These are phyloP conservation scores for Penicillium bovifimosum DNA, from an alignment of 495 filamentous ascomycete genomes.

Conservation along the genomic window DNA sequence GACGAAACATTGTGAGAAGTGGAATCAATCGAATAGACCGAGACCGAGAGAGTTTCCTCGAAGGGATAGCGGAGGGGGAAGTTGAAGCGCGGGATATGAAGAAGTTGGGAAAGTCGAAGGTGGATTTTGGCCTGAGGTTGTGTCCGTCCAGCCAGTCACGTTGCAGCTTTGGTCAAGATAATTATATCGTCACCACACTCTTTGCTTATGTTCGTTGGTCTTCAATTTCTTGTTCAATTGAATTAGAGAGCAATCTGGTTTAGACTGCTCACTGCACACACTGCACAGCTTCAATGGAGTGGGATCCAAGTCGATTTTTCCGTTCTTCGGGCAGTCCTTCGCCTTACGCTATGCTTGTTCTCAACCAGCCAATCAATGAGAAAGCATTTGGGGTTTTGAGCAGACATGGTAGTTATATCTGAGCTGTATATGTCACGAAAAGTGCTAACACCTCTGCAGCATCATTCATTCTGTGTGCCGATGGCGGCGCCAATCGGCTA, in stretches of 20 bases:
- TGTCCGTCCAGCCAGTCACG: slow-evolving; percentile 21
- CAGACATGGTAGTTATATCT: slow-evolving; percentile 45
- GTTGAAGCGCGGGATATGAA: slow-evolving; percentile 11
- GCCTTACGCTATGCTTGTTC: slow-evolving; percentile 56
- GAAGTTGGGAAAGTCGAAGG: slow-evolving; percentile 26
- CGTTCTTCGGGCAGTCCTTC: slow-evolving; percentile 25
- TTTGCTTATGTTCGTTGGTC: background rate
- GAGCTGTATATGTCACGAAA: background rate
- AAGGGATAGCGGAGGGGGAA: slow-evolving; percentile 6
- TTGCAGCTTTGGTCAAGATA: slow-evolving; percentile 15
- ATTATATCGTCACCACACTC: slow-evolving; percentile 7
- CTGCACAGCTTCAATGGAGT: slow-evolving; percentile 35
- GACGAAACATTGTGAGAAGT: slow-evolving; percentile 52
- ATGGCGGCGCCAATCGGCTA: slow-evolving; percentile 84
- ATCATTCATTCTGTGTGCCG: slow-evolving; percentile 64
- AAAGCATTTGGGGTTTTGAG: slow-evolving; percentile 46
- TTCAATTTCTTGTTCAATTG: background rate
- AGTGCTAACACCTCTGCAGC: slow-evolving; percentile 34
- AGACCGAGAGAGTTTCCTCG: slow-evolving; percentile 10
- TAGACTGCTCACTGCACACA: no score
- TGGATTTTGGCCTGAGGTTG: slow-evolving; percentile 27
- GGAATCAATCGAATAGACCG: slow-evolving; percentile 12
- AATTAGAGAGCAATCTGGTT: background rate
- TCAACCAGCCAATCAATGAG: slow-evolving; percentile 66
- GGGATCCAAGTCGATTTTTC: slow-evolving; percentile 51